Base-by-base conservation (phyloP, 1,284 basidiomycete genomes). In the Ustilago xerochloae region DNA sequence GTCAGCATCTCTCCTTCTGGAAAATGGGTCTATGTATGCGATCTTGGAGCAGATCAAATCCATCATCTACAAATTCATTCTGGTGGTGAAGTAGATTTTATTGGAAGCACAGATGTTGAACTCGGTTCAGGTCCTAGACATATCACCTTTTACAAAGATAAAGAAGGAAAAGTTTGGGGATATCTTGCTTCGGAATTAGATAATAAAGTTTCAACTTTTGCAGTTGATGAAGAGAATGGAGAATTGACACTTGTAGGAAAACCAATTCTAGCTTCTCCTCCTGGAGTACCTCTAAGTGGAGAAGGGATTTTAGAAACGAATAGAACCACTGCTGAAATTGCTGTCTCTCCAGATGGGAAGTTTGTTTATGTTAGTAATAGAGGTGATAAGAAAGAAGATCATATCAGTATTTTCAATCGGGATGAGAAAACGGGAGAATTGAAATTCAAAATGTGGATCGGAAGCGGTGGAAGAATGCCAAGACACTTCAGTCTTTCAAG, bases 41-140 rank as follows among this genome's bases (percentile, higher is more conserved):
- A 81, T 48, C 50, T 81, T 13, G 80, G 80, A 2, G 72, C 75
- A 0, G 80, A 81, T 35, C 63, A 75, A 39, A 73, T 81, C 36
- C 78, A 80, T 32, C 72, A 63, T 29, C 56, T 75, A 6, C 49
- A 30, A 10, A 49, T 74, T 18, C 7, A 50, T 10, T 6, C 30
- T 0, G 16, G 20, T 35, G 54, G 61, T 4, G 18, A 52, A 10
- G 65, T 70, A 12, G 48, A 68, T 18, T 60, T 61, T 20, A 33
- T 41, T 2, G 54, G 20, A 6, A 54, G 52, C 36, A 72, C 68
- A 39, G 35, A 75, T 48, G 61, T 75, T 5, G 30, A 54, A 5
- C 4, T 62, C 2, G 76, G 73, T 13, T 63, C 58, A 1, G 76
- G 76, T 12, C 76, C 76, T 0, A 24, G 76, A 3, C 76, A 78